Base-by-base conservation (phyloP, 805 yeast species). In the Pichia gijzeniarum region DNA sequence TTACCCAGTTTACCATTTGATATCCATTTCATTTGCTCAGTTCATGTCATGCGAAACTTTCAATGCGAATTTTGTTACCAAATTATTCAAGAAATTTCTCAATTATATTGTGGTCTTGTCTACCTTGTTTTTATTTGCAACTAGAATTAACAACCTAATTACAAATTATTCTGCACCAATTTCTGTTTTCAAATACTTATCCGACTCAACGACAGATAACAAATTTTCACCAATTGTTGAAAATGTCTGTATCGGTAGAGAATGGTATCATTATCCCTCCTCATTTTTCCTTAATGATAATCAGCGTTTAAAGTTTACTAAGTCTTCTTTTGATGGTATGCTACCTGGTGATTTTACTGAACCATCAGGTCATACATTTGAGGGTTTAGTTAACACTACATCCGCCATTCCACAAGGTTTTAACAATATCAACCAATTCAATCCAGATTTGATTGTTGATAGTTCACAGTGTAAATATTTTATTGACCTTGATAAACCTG, bases 261-360 rank as follows among this genome's bases (percentile, higher is more conserved):
- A 91, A 65, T 90, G 97, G 97, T 88, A 87, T 58, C 85, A 91
- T 58, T 90, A 70, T 63, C 96, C 98, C 9, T 80, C 85, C 1
- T 89, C 96, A 0, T 85, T 89, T 60, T 87, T 90, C 58, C 66
- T 91, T 20, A 81, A 85, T 3, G 73, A 76, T 4, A 68, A 77
- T 47, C 72, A 72, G 55, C 67, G 96, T 52, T 66, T 88, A 20
- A 69, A 70, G 54, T 91, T 87, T 61, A 77, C 85, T 9, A 68
- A 72, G 45, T 80, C 88, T 46, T 93, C 91, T 1, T 91, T 90
- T 63, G 77, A 82, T 60, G 97, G 97, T 0, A 67, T 90, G 49
- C 67, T 91, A 31, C 98, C 98, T 0, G 95, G 95, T 3, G 93
- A 87, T 55, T 91, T 90, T 58, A 56, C 60, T 4, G 95, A 65